Evolutionary conservation across 148 eudicot genomes (phyloP), one percentile per base, ranked within the genome.

Genomic region (Cornus controversa): DNA sequence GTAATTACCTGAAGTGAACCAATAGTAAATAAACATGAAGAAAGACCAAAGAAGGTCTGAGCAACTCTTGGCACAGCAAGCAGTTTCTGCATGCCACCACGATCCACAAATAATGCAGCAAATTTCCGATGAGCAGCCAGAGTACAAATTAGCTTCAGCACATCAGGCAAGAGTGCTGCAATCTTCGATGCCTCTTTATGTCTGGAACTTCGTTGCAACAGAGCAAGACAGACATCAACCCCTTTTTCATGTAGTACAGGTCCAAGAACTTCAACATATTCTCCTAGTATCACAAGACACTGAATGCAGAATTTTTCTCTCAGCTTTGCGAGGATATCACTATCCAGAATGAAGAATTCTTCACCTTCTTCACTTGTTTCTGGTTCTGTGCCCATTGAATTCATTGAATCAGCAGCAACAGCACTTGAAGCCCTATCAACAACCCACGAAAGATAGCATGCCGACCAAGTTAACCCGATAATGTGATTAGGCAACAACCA

Each of bases 101-200:
- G 94, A 84, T 92, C 99, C 80, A 96, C 98, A 85, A 96, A 91
- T 62, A 87, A 45, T 50, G 92, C 90, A 85, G 99, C 94, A 85
- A 96, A 96, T 82, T 93, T 96, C 77, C 89, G 85, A 80, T 96
- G 99, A 82, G 99, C 99, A 79, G 98, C 98, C 85, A 96, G 83
- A 47, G 99, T 90, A 82, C 89, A 85, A 66, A 93, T 93, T 67
- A 96, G 80, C 86, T 92, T 93, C 86, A 96, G 77, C 75, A 92
- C 91, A 84, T 96, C 98, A 81, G 98, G 93, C 80, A 96, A 85
- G 82, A 89, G 89, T 76, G 68, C 74, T 66, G 78, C 71, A 77
- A 77, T 76, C 60, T 86, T 82, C 36, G 86, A 80, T 73, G 86
- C 86, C 81, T 88, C 94, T 45, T 84, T 85, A 68, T 80, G 82